Conservation (phyloP, 371 early-diverging fungal species). For the Mortierella sp. region DNA sequence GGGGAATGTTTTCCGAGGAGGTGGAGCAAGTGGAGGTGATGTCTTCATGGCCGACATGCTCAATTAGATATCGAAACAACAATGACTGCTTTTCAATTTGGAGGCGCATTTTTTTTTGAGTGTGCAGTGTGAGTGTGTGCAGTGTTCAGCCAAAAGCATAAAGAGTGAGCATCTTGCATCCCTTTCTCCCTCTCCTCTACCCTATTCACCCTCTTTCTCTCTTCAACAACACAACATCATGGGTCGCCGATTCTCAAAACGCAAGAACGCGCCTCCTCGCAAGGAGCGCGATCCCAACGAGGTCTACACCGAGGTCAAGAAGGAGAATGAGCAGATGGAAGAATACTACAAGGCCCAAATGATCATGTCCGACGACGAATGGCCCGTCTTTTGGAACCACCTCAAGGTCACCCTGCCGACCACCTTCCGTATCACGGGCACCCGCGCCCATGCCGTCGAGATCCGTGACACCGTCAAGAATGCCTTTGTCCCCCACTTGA, state of each 20-base stretch:
- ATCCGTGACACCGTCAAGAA: conserved; percentile 59
- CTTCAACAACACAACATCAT: conserved; percentile 15
- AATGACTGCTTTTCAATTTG: conserved; percentile 8
- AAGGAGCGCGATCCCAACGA: conserved; percentile 54
- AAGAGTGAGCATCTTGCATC: background rate
- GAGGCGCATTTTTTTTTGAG: conserved; percentile 4
- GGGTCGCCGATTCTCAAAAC: conserved; percentile 51
- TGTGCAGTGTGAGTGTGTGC: background rate
- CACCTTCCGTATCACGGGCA: conserved; percentile 95
- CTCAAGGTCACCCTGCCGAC: conserved; percentile 85
- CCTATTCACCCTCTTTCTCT: background rate
- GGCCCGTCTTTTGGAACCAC: conserved; percentile 74
- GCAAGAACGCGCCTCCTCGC: conserved; percentile 40
- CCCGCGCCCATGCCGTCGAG: conserved; percentile 64
- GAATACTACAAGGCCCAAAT: conserved; percentile 89
- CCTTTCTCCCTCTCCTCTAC: background rate
- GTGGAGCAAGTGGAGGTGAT: background rate
- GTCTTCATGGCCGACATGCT: background rate
- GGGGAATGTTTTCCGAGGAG: background rate
- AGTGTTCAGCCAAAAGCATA: too few species aligned
- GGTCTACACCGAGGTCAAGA: conserved; percentile 60
- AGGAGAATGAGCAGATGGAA: conserved; percentile 77
- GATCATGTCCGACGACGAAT: conserved; percentile 88
- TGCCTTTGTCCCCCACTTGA: conserved; percentile 57
- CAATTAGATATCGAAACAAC: conserved; percentile 8